A percentile compares a stretch with the other conserved stretches of the same genome.
Conservation (phyloP, 148 eudicot species). For the Diospyros kaki region DNA sequence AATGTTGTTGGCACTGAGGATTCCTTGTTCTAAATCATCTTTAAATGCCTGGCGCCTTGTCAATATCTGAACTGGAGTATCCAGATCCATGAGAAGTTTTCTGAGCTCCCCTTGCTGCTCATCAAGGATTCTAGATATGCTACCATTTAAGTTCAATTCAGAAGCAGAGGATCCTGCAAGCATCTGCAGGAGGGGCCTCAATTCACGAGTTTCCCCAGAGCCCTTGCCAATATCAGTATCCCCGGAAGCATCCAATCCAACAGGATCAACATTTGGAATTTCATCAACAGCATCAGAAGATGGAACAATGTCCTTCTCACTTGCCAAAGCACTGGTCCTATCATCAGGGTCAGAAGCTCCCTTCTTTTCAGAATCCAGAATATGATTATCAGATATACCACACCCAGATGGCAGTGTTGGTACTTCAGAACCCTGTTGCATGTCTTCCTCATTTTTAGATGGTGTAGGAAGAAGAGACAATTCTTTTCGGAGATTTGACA, state of each 20-base stretch:
- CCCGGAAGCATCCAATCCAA: slow-evolving; percentile 34
- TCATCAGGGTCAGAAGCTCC: slow-evolving; percentile 51
- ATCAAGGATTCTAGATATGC: slow-evolving; percentile 51
- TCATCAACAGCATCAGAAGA: slow-evolving; percentile 37
- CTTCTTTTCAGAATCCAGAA: slow-evolving; percentile 55
- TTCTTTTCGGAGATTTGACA: slow-evolving; percentile 54
- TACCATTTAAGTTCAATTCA: slow-evolving; percentile 42
- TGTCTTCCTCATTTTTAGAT: slow-evolving; percentile 48
- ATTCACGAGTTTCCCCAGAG: slow-evolving; percentile 32
- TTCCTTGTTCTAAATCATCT: slow-evolving; percentile 48
- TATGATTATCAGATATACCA: slow-evolving; percentile 55
- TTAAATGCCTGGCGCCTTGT: slow-evolving; percentile 60
- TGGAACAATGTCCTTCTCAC: slow-evolving; percentile 38
- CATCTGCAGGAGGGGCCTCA: slow-evolving; percentile 48
- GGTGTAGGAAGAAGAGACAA: slow-evolving; percentile 60
- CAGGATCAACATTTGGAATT: slow-evolving; percentile 37
- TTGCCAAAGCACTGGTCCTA: slow-evolving; percentile 30
- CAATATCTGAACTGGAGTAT: slow-evolving; percentile 36
- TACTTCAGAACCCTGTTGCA: slow-evolving; percentile 43
- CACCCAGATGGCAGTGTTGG: slow-evolving; percentile 37
- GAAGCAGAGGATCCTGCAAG: slow-evolving; percentile 43
- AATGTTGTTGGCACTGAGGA: slow-evolving; percentile 39
- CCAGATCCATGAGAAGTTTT: slow-evolving; percentile 48
- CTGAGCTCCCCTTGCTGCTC: slow-evolving; percentile 47
- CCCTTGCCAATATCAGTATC: slow-evolving; percentile 46